Conservation (phyloP, 2,329 filamentous ascomycete genomes). For the Diaporthe sp. region DNA sequence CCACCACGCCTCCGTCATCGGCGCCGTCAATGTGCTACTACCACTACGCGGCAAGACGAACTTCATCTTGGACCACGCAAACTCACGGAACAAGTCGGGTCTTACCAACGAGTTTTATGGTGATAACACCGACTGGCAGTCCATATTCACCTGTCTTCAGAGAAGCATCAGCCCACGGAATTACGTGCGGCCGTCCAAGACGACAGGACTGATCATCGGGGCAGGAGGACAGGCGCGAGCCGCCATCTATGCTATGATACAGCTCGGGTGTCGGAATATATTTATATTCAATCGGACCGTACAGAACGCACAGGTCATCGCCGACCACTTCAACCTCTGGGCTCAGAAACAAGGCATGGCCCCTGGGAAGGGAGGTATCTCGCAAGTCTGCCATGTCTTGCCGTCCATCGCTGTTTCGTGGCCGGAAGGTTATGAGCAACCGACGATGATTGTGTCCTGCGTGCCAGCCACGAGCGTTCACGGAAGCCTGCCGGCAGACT, state of each 20-base stretch:
- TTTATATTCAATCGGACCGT: conserved; percentile 79
- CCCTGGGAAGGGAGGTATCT: conserved; percentile 51
- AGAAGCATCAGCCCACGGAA: conserved; percentile 79
- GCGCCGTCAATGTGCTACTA: conserved; percentile 79
- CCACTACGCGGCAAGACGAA: conserved; percentile 70
- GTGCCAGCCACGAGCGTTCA: conserved; percentile 76
- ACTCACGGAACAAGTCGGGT: conserved; percentile 72
- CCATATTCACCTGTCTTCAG: conserved; percentile 69
- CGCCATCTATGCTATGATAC: conserved; percentile 80
- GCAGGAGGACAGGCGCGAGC: conserved; percentile 81
- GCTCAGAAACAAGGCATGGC: conserved; percentile 52
- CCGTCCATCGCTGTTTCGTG: conserved; percentile 71
- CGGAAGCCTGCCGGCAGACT: conserved; percentile 74
- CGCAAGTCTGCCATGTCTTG: conserved; percentile 67
- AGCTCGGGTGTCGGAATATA: conserved; percentile 79
- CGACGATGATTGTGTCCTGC: conserved; percentile 80
- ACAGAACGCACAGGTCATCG: conserved; percentile 72
- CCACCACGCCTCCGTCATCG: conserved; percentile 78
- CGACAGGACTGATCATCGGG: conserved; percentile 71
- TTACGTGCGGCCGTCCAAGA: conserved; percentile 66
- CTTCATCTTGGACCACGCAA: conserved; percentile 67
- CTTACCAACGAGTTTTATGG: conserved; percentile 76
- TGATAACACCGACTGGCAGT: conserved; percentile 58
- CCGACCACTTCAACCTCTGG: conserved; percentile 75
- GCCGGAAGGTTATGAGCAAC: conserved; percentile 73